Evolutionary conservation across 177 flowering plant species (phyloP).

Genomic region (Vitis hybrid): DNA sequence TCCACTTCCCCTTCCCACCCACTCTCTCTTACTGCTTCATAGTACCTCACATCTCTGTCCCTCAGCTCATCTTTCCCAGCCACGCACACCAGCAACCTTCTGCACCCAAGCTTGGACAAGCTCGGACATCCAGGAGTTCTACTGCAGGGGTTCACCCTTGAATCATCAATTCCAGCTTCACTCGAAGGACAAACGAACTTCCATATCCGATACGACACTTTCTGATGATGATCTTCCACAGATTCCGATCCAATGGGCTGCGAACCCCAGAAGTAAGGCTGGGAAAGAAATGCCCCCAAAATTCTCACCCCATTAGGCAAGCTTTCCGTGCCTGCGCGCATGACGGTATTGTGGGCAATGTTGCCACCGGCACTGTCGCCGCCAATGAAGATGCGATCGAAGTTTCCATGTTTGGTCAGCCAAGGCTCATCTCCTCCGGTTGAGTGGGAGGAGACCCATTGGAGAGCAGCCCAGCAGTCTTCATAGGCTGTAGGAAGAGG

Average conservation of each 20-base stretch:
- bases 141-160: slow-evolving; percentile 39
- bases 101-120: slow-evolving; percentile 33
- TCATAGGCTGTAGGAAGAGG: slow-evolving; percentile 39
- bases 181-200: slow-evolving; percentile 24
- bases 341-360: slow-evolving; percentile 20
- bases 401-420: slow-evolving; percentile 28
- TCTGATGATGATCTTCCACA: neutral
- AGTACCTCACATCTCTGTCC: slow-evolving; percentile 14
- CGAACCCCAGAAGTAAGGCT: slow-evolving; percentile 51
- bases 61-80: slow-evolving; percentile 22
- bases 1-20: slow-evolving; percentile 41
- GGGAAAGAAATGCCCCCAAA: slow-evolving; percentile 24
- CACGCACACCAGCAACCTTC: slow-evolving; percentile 19
- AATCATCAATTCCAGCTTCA: slow-evolving; percentile 32
- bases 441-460: slow-evolving; percentile 38
- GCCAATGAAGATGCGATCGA: slow-evolving; percentile 34
- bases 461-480: slow-evolving; percentile 41
- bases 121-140: slow-evolving; percentile 32
- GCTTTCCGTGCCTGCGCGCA: slow-evolving; percentile 23
- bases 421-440: slow-evolving; percentile 27
- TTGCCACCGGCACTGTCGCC: slow-evolving; percentile 60
- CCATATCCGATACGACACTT: slow-evolving; percentile 20
- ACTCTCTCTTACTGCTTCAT: slow-evolving; percentile 18
- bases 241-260: slow-evolving; percentile 26
- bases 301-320: slow-evolving; percentile 20